A percentile compares a stretch with the other conserved stretches of the same genome.
Conservation (phyloP, 1,284 basidiomycete genomes). For the Lentinula novae-zelandiae region DNA sequence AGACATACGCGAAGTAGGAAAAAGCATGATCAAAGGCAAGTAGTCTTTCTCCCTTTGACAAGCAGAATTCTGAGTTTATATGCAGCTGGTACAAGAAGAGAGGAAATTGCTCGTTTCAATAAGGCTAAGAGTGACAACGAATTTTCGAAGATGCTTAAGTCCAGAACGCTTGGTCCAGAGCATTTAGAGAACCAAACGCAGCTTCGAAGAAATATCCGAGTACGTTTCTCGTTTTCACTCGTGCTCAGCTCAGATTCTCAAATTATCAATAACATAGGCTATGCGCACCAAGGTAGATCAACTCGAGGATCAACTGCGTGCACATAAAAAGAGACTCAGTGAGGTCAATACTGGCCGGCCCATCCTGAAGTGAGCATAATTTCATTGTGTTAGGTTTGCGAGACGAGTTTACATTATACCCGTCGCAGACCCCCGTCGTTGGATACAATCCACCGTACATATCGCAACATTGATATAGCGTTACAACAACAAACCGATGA, state of each 20-base stretch:
- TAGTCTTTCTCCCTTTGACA: background rate
- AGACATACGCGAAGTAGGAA: conserved; percentile 52
- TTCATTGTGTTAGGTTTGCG: background rate
- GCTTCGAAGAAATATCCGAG: conserved; percentile 67
- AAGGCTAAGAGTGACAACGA: conserved; percentile 56
- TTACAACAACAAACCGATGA: conserved; percentile 62
- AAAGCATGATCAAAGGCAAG: conserved; percentile 64
- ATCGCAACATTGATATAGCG: conserved; percentile 75
- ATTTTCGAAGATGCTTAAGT: conserved; percentile 77
- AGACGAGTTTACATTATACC: background rate
- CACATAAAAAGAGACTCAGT: conserved; percentile 66
- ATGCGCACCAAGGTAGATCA: conserved; percentile 73
- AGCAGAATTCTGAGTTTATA: background rate
- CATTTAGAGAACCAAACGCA: conserved; percentile 80
- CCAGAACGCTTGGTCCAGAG: conserved; percentile 83
- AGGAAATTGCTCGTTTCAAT: conserved; percentile 28
- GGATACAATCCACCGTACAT: conserved; percentile 80
- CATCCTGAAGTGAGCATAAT: conserved; percentile 49
- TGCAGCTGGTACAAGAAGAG: conserved; percentile 64
- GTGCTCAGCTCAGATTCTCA: conserved; percentile 6
- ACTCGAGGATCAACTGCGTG: conserved; percentile 70
- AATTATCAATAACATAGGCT: conserved; percentile 33
- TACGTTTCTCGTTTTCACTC: conserved; percentile 28
- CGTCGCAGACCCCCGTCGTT: conserved; percentile 68
- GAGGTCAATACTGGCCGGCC: conserved; percentile 63